Evolutionary conservation across 2,329 filamentous ascomycete species (phyloP).

Genomic region (Colletotrichum gloeosporioides): DNA sequence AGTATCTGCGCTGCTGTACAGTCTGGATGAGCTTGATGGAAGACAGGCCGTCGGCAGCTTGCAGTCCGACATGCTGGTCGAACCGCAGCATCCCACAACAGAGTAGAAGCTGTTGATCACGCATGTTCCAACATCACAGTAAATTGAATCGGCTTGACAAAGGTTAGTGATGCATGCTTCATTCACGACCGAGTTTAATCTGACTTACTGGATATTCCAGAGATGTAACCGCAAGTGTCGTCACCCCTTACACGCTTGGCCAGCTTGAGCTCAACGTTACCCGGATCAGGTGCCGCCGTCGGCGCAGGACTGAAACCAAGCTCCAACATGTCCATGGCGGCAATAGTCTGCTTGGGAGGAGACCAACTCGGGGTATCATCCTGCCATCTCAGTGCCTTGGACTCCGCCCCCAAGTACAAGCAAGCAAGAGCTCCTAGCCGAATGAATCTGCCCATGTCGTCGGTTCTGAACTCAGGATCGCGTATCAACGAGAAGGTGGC

Average conservation of each 20-base stretch:
- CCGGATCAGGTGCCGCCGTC: constrained; percentile 24
- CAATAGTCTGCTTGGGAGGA: constrained; percentile 30
- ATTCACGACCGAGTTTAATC: too few relatives aligned
- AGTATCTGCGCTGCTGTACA: constrained; percentile 28
- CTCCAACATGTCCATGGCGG: constrained; percentile 22
- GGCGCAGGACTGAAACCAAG: constrained; percentile 22
- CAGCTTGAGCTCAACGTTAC: constrained; percentile 14
- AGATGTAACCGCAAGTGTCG: constrained; percentile 37
- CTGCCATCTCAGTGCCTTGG: constrained; percentile 30
- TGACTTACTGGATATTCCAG: constrained; percentile 28
- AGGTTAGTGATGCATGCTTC: neutral
- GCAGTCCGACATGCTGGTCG: constrained; percentile 25
- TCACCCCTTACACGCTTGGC: constrained; percentile 27
- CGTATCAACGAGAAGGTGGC: neutral
- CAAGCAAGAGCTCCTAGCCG: constrained; percentile 26
- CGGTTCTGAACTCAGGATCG: neutral
- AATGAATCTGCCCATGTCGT: constrained; percentile 26
- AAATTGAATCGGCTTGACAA: constrained; percentile 26
- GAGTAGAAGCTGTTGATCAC: constrained; percentile 31
- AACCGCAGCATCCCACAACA: constrained; percentile 36
- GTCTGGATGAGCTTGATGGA: constrained; percentile 26
- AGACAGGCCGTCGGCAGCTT: constrained; percentile 30
- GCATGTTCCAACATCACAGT: constrained; percentile 31
- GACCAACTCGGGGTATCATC: constrained; percentile 26
- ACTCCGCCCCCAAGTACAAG: constrained; percentile 22